These are phyloP conservation scores for Globisporangium cederbergense DNA, from an alignment of 352 stramenopile species.

Conservation along the genomic window DNA sequence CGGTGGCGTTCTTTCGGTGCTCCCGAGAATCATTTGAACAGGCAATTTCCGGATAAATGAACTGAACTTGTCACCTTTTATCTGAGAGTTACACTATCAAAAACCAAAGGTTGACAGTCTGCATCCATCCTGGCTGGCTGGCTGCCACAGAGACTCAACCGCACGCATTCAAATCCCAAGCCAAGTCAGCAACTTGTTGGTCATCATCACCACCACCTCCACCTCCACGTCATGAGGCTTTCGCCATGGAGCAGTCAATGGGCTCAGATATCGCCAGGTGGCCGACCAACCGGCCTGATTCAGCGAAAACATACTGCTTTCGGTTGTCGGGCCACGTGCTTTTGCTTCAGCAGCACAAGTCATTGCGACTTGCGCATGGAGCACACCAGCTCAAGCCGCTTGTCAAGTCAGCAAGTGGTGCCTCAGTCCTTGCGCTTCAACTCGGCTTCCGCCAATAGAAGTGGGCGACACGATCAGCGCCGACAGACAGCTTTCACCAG, in stretches of 20 bases:
- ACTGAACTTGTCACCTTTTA: no score
- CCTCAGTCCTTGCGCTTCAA: conserved; percentile 5
- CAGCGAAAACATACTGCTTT: conserved; percentile 12
- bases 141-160: no score
- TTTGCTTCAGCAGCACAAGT: not conserved
- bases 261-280: conserved; percentile 14
- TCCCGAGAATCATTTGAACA: no score
- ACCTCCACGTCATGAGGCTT: not conserved
- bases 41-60: no score
- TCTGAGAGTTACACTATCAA: no score
- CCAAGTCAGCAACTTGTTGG: not conserved
- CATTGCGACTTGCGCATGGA: not conserved
- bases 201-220: not conserved
- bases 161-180: not conserved
- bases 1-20: no score
- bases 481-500: not conserved
- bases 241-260: conserved; percentile 10
- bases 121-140: no score
- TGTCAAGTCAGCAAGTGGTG: not conserved
- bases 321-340: not conserved
- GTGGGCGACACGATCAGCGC: not conserved
- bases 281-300: not conserved
- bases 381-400: not conserved
- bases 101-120: no score
- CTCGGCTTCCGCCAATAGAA: not conserved